A percentile compares a stretch with the other conserved stretches of the same genome.
These are phyloP conservation scores for Trichoderma endophyticum DNA, from an alignment of 2,329 filamentous ascomycete genomes.

Conservation along the genomic window DNA sequence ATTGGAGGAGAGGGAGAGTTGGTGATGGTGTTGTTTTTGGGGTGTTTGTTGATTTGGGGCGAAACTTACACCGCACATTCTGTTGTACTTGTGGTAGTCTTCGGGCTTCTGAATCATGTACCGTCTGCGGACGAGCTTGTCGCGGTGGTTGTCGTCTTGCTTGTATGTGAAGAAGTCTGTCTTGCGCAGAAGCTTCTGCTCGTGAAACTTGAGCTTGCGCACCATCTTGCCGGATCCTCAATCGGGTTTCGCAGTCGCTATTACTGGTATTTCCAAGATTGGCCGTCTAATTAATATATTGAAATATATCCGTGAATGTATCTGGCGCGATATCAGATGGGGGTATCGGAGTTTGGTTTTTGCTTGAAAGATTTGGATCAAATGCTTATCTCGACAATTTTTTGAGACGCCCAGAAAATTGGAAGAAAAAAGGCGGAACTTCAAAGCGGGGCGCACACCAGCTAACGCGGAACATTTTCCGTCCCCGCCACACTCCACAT, in stretches of 20 bases:
- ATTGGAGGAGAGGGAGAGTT: background rate
- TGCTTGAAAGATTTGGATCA: background rate
- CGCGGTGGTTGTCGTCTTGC: constrained; percentile 81
- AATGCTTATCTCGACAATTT: background rate
- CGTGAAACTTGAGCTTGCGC: constrained; percentile 93
- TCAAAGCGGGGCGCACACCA: background rate
- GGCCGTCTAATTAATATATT: background rate
- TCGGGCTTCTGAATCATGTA: constrained; percentile 90
- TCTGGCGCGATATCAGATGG: background rate
- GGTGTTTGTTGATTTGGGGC: too few species aligned
- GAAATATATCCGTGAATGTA: background rate
- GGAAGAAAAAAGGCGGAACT: background rate
- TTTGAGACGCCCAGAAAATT: background rate
- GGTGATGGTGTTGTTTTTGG: background rate
- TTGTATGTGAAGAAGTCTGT: constrained; percentile 96
- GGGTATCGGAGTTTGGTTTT: background rate
- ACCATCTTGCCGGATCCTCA: constrained; percentile 61
- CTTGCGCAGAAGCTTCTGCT: constrained; percentile 89
- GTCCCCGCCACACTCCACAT: constrained; percentile 13
- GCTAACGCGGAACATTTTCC: constrained; percentile 9
- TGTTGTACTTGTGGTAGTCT: constrained; percentile 70
- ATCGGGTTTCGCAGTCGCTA: background rate
- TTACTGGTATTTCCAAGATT: background rate
- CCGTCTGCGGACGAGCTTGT: constrained; percentile 72
- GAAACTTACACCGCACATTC: constrained; percentile 59